Evolutionary conservation across 495 filamentous ascomycete species (phyloP).

Genomic region (Xylaria flabelliformis): DNA sequence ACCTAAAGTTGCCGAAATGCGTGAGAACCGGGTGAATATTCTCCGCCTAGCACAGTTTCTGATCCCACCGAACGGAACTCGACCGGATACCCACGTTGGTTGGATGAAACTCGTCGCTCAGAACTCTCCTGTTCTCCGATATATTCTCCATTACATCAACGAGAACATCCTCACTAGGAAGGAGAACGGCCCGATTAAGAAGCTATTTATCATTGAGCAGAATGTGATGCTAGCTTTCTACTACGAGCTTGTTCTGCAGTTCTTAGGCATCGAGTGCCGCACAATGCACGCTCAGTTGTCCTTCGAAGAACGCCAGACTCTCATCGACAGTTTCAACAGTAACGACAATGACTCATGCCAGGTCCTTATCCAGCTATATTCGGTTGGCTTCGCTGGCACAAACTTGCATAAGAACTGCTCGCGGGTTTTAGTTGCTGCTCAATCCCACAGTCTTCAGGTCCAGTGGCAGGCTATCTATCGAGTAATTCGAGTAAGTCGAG

Average conservation of each 20-base stretch:
- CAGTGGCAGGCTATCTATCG: slow-evolving; percentile 38
- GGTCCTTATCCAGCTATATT: slow-evolving; percentile 38
- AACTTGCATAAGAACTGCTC: slow-evolving; percentile 39
- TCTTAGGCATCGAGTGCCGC: slow-evolving; percentile 35
- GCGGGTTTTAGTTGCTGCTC: slow-evolving; percentile 34
- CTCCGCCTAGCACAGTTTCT: slow-evolving; percentile 29
- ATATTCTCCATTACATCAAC: slow-evolving; percentile 34
- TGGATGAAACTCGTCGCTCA: slow-evolving; percentile 33
- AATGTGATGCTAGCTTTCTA: slow-evolving; percentile 36
- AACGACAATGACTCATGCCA: slow-evolving; percentile 32
- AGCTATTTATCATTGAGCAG: slow-evolving; percentile 37
- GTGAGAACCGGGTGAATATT: slow-evolving; percentile 28
- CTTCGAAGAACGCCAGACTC: slow-evolving; percentile 28
- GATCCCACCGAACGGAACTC: background rate
- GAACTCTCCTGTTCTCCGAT: slow-evolving; percentile 35
- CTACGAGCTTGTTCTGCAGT: slow-evolving; percentile 39
- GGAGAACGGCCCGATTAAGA: slow-evolving; percentile 32
- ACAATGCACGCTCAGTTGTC: slow-evolving; percentile 33
- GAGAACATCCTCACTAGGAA: slow-evolving; percentile 30
- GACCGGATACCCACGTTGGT: slow-evolving; percentile 27
- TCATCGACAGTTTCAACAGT: slow-evolving; percentile 36
- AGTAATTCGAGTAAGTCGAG: slow-evolving; percentile 37
- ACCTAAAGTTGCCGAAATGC: slow-evolving; percentile 28
- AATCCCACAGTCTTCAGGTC: slow-evolving; percentile 33
- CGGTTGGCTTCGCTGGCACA: slow-evolving; percentile 37